Evolutionary conservation across 768 basidiomycete genomes (phyloP).

Genomic region (Suillus alpinus): DNA sequence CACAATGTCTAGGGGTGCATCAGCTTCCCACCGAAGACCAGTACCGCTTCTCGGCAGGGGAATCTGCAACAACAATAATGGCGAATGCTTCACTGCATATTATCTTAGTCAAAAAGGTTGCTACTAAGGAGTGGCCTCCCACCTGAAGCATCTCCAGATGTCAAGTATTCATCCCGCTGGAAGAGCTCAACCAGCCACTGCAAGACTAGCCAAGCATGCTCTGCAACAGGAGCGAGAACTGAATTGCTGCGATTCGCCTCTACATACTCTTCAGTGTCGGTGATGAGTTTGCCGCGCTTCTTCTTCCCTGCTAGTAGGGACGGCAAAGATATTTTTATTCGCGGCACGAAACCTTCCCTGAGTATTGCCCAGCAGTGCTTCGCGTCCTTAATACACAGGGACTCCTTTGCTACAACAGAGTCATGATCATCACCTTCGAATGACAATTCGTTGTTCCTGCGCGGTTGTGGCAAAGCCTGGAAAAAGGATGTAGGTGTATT

Average conservation of each 20-base stretch:
- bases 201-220: slow-evolving; percentile 69
- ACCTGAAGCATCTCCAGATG: slow-evolving; percentile 28
- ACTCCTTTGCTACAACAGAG: slow-evolving; percentile 55
- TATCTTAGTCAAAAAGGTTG: slow-evolving; percentile 5
- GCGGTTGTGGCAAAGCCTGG: slow-evolving; percentile 53
- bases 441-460: slow-evolving; percentile 12
- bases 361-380: slow-evolving; percentile 65
- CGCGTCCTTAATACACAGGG: slow-evolving; percentile 49
- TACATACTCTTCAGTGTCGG: slow-evolving; percentile 25
- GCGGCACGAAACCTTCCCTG: slow-evolving; percentile 49
- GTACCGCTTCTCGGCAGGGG: slow-evolving; percentile 48
- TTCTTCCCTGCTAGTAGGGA: slow-evolving; percentile 16
- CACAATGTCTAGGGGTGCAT: slow-evolving; percentile 47
- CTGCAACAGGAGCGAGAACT: slow-evolving; percentile 41
- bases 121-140: slow-evolving; percentile 5
- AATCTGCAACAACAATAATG: slow-evolving; percentile 56
- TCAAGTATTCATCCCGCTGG: slow-evolving; percentile 57
- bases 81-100: slow-evolving; percentile 42
- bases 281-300: slow-evolving; percentile 31
- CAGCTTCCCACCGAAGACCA: slow-evolving; percentile 54
- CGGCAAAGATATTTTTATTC: slow-evolving; percentile 19
- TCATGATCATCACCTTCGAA: slow-evolving; percentile 38
- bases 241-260: slow-evolving; percentile 16
- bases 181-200: slow-evolving; percentile 67
- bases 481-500: slow-evolving; percentile 54